These are phyloP conservation scores for Pleurotus salmoneostramineus DNA, from an alignment of 768 basidiomycete genomes.

Conservation along the genomic window DNA sequence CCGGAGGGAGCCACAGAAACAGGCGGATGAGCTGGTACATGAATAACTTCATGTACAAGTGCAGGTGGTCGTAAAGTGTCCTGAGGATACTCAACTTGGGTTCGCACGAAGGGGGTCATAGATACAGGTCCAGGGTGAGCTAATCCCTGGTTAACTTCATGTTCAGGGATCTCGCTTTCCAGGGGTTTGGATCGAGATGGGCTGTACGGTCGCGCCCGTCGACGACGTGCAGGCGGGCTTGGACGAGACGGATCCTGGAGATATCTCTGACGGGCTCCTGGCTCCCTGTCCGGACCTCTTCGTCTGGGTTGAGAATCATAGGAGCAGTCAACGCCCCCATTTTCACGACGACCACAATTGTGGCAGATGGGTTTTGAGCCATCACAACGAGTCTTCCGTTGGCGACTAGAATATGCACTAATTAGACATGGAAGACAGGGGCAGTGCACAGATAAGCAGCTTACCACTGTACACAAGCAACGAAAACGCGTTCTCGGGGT, in stretches of 20 bases:
- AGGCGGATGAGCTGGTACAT: too few relatives aligned
- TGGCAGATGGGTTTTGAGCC: conserved; percentile 75
- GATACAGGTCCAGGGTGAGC: too few relatives aligned
- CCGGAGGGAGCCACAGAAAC: too few relatives aligned
- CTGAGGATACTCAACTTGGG: too few relatives aligned
- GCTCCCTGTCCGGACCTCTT: conserved; percentile 74
- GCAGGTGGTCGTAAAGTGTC: too few relatives aligned
- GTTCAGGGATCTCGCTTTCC: not conserved
- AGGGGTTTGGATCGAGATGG: too few relatives aligned
- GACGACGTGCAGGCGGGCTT: conserved; percentile 28
- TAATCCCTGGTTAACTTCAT: not conserved
- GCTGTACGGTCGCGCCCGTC: conserved; percentile 13
- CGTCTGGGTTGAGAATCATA: conserved; percentile 76
- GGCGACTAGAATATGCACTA: conserved; percentile 43
- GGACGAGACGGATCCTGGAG: not conserved
- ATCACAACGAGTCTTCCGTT: conserved; percentile 79
- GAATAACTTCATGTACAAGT: too few relatives aligned
- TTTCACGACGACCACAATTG: conserved; percentile 59
- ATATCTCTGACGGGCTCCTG: conserved; percentile 70
- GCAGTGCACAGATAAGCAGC: conserved; percentile 5
- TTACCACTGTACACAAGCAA: conserved; percentile 78
- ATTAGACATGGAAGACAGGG: conserved; percentile 5
- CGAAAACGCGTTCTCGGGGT: conserved; percentile 68
- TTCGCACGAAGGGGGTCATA: too few relatives aligned
- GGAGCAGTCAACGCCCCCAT: conserved; percentile 43